Conservation (phyloP, 371 early-diverging fungal species). For the Blakeslea trispora region DNA sequence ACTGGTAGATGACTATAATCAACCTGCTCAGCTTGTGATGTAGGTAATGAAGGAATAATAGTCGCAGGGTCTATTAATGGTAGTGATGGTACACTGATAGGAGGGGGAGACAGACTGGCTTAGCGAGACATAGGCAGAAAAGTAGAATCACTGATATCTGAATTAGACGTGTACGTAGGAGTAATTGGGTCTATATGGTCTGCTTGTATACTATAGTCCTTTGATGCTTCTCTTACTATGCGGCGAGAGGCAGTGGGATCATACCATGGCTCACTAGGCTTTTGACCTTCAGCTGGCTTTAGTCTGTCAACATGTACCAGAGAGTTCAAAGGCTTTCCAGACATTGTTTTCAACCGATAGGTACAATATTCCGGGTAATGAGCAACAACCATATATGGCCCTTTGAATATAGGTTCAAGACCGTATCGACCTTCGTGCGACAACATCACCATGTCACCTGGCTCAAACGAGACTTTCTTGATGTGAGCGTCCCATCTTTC, state of each 20-base stretch:
- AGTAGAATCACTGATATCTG: too few species aligned
- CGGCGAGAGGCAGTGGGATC: conserved; percentile 2
- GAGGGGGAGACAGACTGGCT: too few species aligned
- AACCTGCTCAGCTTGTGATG: too few species aligned
- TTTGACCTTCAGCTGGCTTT: background rate
- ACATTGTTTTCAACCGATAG: conserved; percentile 1
- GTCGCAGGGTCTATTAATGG: too few species aligned
- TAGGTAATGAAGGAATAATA: too few species aligned
- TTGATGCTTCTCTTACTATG: background rate
- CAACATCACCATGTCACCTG: conserved; percentile 6
- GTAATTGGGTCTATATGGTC: too few species aligned
- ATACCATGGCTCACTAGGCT: background rate
- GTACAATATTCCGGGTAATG: background rate
- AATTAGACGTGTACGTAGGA: too few species aligned
- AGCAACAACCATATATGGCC: conserved; percentile 2
- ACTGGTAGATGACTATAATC: too few species aligned
- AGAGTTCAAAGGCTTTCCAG: conserved; percentile 5
- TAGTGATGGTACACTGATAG: too few species aligned
- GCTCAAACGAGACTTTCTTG: conserved; percentile 1
- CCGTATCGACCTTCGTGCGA: background rate
- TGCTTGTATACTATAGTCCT: too few species aligned
- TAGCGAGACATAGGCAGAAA: too few species aligned
- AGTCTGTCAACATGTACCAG: conserved; percentile 8
- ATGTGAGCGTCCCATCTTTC: conserved; percentile 4
- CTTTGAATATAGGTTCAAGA: background rate